Base-by-base conservation (phyloP, 306 rosid genomes). In the Vicia faba region DNA sequence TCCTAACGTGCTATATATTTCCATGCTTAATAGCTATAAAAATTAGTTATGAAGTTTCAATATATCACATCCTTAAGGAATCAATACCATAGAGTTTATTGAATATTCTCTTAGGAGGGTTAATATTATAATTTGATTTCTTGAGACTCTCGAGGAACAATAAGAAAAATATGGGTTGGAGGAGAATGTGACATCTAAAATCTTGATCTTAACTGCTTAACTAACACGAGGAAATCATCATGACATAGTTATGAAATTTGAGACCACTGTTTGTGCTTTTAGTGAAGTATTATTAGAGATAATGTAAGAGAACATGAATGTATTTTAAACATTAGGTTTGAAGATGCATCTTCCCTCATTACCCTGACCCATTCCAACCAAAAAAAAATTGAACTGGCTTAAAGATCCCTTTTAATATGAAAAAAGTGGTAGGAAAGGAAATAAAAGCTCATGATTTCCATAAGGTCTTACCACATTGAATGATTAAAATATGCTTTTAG, bases 201-300 rank as follows among this genome's bases (percentile, higher is more conserved):
- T 65, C 62, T 66, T 46, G 77, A 78, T 71, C 57, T 31, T 29
- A 66, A 82, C 80, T 16, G 29, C 58, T 55, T 48, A 82, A 83
- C 86, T 51, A 69, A 73, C 80, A 39, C 48, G 15, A 69, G 35
- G 56, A 62, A 23, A 44, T 33, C 45, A 75, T 8, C 7, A 49
- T 28, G 75, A 35, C 51, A 49, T 12, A 41, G 18, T 51, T 50
- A 60, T 61, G 5, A 15, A 38, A 23, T 15, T 49, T 26, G 33
- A 49, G 33, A 1, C 16, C 15, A 41, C 65, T 4, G 38, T 44
- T 7, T 25, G 64, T 38, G 56, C 43, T 68, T 62, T 51, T 36
- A 54, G 71, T 41, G 5, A 58, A 58, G 19, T 19, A 19, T 58
- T 41, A 19, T 18, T n/a, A 7, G 43, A 57, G 19, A 56, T 29